Conservation (phyloP, 2,329 filamentous ascomycete species). For the Westerdykella ornata region DNA sequence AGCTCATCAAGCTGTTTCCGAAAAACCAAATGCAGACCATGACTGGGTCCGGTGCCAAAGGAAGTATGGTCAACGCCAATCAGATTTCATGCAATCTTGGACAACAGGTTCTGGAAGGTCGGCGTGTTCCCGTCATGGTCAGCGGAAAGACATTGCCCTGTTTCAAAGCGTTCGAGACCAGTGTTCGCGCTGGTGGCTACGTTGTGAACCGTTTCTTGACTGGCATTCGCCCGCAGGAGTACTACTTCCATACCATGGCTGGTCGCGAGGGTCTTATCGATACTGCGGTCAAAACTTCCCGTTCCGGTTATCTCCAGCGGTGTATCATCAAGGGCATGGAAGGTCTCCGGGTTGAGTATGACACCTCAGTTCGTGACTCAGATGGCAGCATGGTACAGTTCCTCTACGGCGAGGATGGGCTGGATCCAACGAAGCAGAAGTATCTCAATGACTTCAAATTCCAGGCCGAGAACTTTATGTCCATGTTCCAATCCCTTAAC, state of each 20-base stretch:
- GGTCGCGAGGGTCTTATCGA: constrained; percentile 97
- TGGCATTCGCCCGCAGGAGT: constrained; percentile 92
- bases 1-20: constrained; percentile 85
- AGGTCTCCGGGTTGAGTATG: constrained; percentile 84
- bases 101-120: constrained; percentile 91
- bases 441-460: constrained; percentile 89
- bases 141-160: constrained; percentile 94
- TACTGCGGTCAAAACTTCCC: constrained; percentile 96
- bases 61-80: constrained; percentile 86
- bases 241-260: constrained; percentile 99
- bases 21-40: constrained; percentile 99
- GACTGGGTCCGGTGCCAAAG: constrained; percentile 95
- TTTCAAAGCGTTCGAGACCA: constrained; percentile 86
- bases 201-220: constrained; percentile 96
- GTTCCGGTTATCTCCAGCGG: constrained; percentile 91
- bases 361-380: constrained; percentile 86
- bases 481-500: constrained; percentile 68
- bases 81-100: constrained; percentile 96
- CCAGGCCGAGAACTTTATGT: constrained; percentile 75
- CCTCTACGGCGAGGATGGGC: constrained; percentile 89
- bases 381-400: constrained; percentile 94
- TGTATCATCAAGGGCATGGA: constrained; percentile 99
- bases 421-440: constrained; percentile 90
- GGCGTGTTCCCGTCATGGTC: constrained; percentile 93
- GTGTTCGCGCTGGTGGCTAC: constrained; percentile 84